These are phyloP conservation scores for Orbilia oligospora DNA, from an alignment of 2,329 filamentous ascomycete genomes.

Conservation along the genomic window DNA sequence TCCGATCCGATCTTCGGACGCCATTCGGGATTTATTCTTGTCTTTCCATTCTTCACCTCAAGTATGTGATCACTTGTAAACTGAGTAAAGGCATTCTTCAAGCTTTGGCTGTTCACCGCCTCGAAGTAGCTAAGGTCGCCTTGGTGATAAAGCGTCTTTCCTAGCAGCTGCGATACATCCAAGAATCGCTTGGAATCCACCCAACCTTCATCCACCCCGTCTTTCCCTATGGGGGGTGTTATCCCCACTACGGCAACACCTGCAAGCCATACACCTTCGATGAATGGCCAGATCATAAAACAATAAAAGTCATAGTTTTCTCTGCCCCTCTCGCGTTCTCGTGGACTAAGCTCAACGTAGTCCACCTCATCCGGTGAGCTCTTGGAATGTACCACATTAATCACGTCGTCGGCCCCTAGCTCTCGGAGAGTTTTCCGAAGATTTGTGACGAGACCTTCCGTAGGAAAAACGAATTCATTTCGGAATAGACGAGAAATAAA, in stretches of 20 bases:
- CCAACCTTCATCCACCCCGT: constrained; percentile 76
- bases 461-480: constrained; percentile 96
- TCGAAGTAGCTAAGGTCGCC: constrained; percentile 98
- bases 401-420: constrained; percentile 83
- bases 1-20: constrained; percentile 77
- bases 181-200: constrained; percentile 83
- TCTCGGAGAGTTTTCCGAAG: constrained; percentile 82
- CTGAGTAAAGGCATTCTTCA: constrained; percentile 90
- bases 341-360: constrained; percentile 80
- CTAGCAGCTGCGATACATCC: constrained; percentile 85
- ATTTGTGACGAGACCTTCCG: constrained; percentile 84
- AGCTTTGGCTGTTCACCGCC: constrained; percentile 96
- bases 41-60: constrained; percentile 72
- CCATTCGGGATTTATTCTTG: constrained; percentile 83
- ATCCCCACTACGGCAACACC: constrained; percentile 89
- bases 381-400: constrained; percentile 74
- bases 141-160: constrained; percentile 97
- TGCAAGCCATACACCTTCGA: constrained; percentile 93
- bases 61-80: constrained; percentile 94
- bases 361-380: constrained; percentile 72
- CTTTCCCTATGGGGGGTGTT: constrained; percentile 75
- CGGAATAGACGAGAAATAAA: constrained; percentile 96
- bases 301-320: constrained; percentile 99
- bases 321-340: constrained; percentile 82
- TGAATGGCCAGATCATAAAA: constrained; percentile 98